phyloP scores from a whole-genome alignment of 331 rosid genomes.

The Acacia concinna region DNA sequence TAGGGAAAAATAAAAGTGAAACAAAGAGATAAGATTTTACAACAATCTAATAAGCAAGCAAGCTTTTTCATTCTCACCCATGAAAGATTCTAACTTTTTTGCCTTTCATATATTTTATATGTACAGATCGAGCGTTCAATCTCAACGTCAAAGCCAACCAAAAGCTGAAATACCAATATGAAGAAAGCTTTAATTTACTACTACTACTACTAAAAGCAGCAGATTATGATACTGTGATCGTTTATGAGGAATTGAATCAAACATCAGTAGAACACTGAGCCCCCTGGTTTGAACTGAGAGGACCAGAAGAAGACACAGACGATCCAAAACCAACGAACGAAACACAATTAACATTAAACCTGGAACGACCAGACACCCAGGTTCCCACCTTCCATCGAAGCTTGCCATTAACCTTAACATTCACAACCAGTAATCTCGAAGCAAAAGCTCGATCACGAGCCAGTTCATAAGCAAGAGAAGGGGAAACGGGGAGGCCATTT shows the following conservation, averaged over 20 bases:
- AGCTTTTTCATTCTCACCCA: constrained; percentile 39
- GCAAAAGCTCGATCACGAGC: constrained; percentile 71
- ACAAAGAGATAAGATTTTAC: constrained; percentile 29
- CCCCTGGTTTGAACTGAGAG: constrained; percentile 57
- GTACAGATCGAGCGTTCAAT: constrained; percentile 31
- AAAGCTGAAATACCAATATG: constrained; percentile 21
- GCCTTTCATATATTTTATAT: constrained; percentile 38
- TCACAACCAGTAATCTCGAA: constrained; percentile 43
- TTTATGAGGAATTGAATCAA: not conserved
- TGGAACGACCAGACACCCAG: constrained; percentile 86
- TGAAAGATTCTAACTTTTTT: constrained; percentile 32
- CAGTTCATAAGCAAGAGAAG: constrained; percentile 77
- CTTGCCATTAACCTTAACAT: constrained; percentile 62
- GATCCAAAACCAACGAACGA: constrained; percentile 69
- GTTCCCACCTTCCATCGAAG: constrained; percentile 91
- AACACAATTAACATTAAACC: constrained; percentile 72
- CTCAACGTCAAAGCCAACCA: constrained; percentile 40
- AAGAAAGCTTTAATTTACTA: not conserved
- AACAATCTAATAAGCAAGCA: constrained; percentile 31
- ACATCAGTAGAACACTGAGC: constrained; percentile 50
- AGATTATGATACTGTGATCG: not conserved
- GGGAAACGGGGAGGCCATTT: constrained; percentile 62
- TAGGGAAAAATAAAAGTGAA: not conserved
- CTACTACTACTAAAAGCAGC: not conserved
- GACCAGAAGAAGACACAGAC: constrained; percentile 45